Evolutionary conservation across 1,284 basidiomycete genomes (phyloP).

Genomic region (Cutaneotrichosporon cyanovorans): DNA sequence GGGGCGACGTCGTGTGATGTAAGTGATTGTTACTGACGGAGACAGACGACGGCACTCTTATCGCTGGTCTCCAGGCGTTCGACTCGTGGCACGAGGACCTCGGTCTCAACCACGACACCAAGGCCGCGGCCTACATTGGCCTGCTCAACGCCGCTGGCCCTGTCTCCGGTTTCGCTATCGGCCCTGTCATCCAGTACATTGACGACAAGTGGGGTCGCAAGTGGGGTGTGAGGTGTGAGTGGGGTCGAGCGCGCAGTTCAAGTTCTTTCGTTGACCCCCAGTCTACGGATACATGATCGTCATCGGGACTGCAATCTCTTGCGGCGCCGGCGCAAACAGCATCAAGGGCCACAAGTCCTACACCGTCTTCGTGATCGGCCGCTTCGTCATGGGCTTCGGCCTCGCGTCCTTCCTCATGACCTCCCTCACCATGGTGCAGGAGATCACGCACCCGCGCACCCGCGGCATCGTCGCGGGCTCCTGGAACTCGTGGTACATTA

Average conservation of each 20-base stretch:
- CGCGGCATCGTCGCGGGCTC: conserved; percentile 34
- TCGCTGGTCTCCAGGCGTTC: conserved; percentile 44
- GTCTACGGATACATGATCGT: conserved; percentile 45
- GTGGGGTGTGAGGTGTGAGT: conserved; percentile 46
- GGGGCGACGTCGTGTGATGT: neutral
- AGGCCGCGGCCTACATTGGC: conserved; percentile 33
- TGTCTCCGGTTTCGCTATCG: conserved; percentile 41
- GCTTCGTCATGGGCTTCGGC: conserved; percentile 44
- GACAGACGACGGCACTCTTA: conserved; percentile 45
- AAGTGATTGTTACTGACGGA: neutral
- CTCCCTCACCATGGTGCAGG: conserved; percentile 44
- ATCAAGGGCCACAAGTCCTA: conserved; percentile 43
- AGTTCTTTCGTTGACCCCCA: conserved; percentile 11
- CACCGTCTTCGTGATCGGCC: conserved; percentile 40
- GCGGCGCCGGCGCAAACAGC: conserved; percentile 36
- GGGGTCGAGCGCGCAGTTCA: neutral
- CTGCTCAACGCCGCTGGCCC: conserved; percentile 42
- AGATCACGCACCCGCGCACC: conserved; percentile 44
- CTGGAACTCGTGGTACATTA: conserved; percentile 43
- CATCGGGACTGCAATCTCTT: conserved; percentile 41
- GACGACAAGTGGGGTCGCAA: conserved; percentile 41
- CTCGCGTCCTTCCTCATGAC: conserved; percentile 48
- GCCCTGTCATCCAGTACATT: conserved; percentile 43
- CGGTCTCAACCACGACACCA: conserved; percentile 18
- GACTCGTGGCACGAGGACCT: conserved; percentile 44